Percentiles rank a stretch among this genome's conserved stretches.
Conservation (phyloP, 495 filamentous ascomycete genomes). For the Penicillium silybi region DNA sequence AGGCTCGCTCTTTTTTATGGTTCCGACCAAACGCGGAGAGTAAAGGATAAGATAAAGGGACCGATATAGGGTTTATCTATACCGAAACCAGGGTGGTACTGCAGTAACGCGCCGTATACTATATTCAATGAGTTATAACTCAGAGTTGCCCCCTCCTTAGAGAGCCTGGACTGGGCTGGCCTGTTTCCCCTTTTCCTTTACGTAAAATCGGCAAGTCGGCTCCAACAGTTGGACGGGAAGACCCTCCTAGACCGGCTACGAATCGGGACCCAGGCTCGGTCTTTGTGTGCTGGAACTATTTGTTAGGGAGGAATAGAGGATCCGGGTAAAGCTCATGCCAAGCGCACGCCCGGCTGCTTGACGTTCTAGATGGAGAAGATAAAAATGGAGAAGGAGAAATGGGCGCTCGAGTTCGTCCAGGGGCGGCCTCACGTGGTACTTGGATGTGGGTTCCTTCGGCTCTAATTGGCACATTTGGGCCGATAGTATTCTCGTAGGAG, state of each 20-base stretch:
- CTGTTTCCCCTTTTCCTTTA: slow-evolving; percentile 25
- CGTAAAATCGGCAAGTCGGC: slow-evolving; percentile 34
- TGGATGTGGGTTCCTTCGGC: slow-evolving; percentile 10
- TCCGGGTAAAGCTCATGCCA: slow-evolving; percentile 9
- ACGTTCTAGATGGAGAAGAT: background rate
- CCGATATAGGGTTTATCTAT: background rate
- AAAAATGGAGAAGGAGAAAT: slow-evolving; percentile 15
- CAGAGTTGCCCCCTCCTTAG: background rate
- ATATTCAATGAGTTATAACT: background rate
- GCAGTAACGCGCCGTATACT: no score
- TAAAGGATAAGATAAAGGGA: slow-evolving; percentile 17
- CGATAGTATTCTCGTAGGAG: background rate
- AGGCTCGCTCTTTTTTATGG: background rate
- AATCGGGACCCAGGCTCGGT: slow-evolving; percentile 15
- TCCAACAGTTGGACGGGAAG: slow-evolving; percentile 13
- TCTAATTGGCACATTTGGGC: slow-evolving; percentile 8
- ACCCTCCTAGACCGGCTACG: slow-evolving; percentile 19
- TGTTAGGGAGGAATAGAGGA: background rate
- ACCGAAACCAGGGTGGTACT: no score
- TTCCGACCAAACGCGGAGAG: slow-evolving; percentile 15
- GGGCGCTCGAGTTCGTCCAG: slow-evolving; percentile 19
- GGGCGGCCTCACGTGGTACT: slow-evolving; percentile 27
- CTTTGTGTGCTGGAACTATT: background rate
- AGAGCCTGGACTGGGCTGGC: slow-evolving; percentile 9
- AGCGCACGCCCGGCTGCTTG: background rate